A percentile compares a stretch with the other conserved stretches of the same genome.
Evolutionary conservation across 352 stramenopile species (phyloP).

Genomic region (Phytophthora podocarpi): DNA sequence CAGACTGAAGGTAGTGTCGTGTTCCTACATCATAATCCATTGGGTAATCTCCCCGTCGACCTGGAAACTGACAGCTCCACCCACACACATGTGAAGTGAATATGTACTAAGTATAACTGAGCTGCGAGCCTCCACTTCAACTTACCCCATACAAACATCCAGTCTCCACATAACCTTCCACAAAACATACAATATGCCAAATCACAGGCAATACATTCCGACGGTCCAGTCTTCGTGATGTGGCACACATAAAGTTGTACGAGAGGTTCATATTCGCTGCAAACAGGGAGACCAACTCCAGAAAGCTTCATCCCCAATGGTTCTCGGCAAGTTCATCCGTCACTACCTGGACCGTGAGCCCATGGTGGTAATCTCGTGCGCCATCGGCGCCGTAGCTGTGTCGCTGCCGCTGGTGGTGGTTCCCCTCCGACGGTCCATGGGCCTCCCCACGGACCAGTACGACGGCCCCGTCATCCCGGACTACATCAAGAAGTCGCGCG

Average conservation of each 20-base stretch:
- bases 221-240: neutral
- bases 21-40: conserved; percentile 8
- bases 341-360: conserved; percentile 88
- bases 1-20: neutral
- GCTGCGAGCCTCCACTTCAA: conserved; percentile 32
- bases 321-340: conserved; percentile 76
- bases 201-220: conserved; percentile 5
- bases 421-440: conserved; percentile 82
- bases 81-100: too few species aligned
- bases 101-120: too few species aligned
- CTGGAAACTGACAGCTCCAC: too few species aligned
- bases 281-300: conserved; percentile 9
- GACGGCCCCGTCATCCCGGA: conserved; percentile 83
- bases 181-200: neutral
- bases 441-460: conserved; percentile 89
- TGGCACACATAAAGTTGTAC: conserved; percentile 17
- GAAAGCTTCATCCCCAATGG: conserved; percentile 23
- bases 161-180: neutral
- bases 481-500: conserved; percentile 76
- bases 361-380: conserved; percentile 84
- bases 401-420: conserved; percentile 79
- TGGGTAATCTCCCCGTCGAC: conserved; percentile 11
- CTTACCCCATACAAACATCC: conserved; percentile 14
- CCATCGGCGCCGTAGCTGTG: conserved; percentile 74
- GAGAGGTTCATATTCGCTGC: conserved; percentile 26